A percentile compares a stretch with the other conserved stretches of the same genome.
Evolutionary conservation across 345 rosid species (phyloP).

Genomic region (Arabidopsis thaliana): DNA sequence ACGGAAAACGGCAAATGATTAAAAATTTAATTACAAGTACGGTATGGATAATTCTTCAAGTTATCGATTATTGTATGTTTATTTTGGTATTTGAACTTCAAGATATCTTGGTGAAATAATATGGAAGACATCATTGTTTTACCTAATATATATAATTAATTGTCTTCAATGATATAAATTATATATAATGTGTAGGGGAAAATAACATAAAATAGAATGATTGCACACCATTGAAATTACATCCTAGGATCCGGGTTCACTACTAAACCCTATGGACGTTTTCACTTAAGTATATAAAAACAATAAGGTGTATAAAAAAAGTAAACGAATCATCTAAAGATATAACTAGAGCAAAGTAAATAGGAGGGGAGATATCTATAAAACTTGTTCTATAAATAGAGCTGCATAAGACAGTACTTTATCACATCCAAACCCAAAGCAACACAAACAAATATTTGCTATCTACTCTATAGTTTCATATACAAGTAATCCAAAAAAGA

Average conservation of each 20-base stretch:
- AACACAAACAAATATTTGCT: constrained; percentile 2
- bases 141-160: not conserved
- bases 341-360: not conserved
- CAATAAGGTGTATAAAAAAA: not conserved
- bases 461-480: not conserved
- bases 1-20: no score
- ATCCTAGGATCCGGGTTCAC: not conserved
- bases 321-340: not conserved
- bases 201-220: not conserved
- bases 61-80: not conserved
- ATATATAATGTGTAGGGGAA: not conserved
- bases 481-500: constrained; percentile 5
- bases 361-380: constrained; percentile 7
- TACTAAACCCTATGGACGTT: not conserved
- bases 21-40: no score
- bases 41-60: not conserved
- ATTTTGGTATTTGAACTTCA: not conserved
- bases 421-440: constrained; percentile 36
- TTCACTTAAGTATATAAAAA: not conserved
- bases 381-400: constrained; percentile 43
- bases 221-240: not conserved
- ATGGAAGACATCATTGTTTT: not conserved
- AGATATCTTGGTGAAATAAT: constrained; percentile 4
- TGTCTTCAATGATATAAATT: not conserved
- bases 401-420: constrained; percentile 23